Base-by-base conservation (phyloP, 2,329 filamentous ascomycete genomes). In the Keithomyces neogunnii region DNA sequence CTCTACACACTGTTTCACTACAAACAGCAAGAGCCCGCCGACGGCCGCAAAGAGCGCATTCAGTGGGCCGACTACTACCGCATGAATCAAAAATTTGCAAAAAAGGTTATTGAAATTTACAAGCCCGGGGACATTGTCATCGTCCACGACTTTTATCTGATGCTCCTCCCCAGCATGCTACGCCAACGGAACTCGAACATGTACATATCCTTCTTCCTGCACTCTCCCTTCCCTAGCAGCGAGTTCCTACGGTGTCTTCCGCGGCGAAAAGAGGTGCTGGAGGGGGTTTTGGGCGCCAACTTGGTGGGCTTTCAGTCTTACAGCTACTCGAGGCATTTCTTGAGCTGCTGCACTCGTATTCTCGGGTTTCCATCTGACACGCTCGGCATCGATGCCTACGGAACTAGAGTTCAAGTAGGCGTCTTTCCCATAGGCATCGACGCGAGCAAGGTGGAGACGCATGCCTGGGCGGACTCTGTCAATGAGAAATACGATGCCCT, bases 361-460 rank as follows among this genome's bases (percentile, higher is more conserved):
- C 77, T 96, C 6, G 88, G 88, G n/a, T 95, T 95, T 62, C 86
- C 89, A 45, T 95, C 89, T 0, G 90, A 91, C 53, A 83, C 83
- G 1, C 83, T 85, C 3, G 89, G 91, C 5, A 88, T 96, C 4
- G 89, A 96, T 65, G 88, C 89, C 3, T 95, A 92, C 62, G 92
- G 91, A 6, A 81, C 86, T 8, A 88, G 92, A 59, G 89, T 96
- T 29, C 88, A 91, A 48, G 88, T 96, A 26, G 91, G 92, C 51
- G 89, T 95, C 13, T 95, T 96, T 66, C 91, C 92, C 13, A 96
- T 96, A 55, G 93, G 92, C 36, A 95, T 97, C 59, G 89, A 96
- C 66, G 88, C 86, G n/a, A 79, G 80, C 55, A 84, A 85, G 55
- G 89, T 93, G 13, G 83, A 89, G 63, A 78, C 78, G 49, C 73